Conservation (phyloP, 129 eudicot genomes). For the Dittrichia graveolens region DNA sequence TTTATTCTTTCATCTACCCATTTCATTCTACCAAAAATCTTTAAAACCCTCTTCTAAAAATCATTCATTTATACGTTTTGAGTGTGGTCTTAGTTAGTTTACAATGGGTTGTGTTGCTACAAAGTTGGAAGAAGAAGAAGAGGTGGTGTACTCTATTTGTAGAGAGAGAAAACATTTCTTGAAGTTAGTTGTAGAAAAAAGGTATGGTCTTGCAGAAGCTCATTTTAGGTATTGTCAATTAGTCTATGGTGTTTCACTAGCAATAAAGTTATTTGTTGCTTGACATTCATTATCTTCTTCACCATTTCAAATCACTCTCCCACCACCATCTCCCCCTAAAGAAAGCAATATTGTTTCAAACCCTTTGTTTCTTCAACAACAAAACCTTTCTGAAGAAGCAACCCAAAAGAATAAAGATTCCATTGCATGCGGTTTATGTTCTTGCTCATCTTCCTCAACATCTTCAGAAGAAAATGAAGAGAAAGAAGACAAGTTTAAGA, state of each 20-base stretch:
- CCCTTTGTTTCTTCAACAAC: slow-evolving; percentile 88
- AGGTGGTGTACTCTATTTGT: slow-evolving; percentile 85
- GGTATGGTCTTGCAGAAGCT: slow-evolving; percentile 87
- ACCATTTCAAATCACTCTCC: slow-evolving; percentile 73
- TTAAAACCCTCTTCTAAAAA: slow-evolving; percentile 16
- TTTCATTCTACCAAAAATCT: slow-evolving; percentile 15
- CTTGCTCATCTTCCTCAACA: slow-evolving; percentile 45
- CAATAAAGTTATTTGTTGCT: slow-evolving; percentile 79
- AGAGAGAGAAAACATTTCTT: slow-evolving; percentile 82
- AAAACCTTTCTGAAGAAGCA: slow-evolving; percentile 53
- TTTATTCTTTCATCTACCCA: slow-evolving; percentile 17
- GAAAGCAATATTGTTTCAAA: slow-evolving; percentile 66
- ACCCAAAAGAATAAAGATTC: slow-evolving; percentile 45
- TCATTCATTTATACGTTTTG: slow-evolving; percentile 23
- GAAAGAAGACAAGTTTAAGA: slow-evolving; percentile 26
- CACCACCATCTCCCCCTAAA: slow-evolving; percentile 70
- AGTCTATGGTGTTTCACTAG: slow-evolving; percentile 81
- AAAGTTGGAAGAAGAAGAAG: slow-evolving; percentile 81
- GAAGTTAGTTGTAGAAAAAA: slow-evolving; percentile 77
- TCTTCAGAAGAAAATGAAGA: slow-evolving; percentile 61
- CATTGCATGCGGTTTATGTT: slow-evolving; percentile 48
- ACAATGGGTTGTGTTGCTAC: slow-evolving; percentile 97
- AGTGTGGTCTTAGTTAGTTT: background rate
- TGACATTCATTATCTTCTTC: slow-evolving; percentile 81
- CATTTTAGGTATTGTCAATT: slow-evolving; percentile 80